Conservation (phyloP, 176 grass and related monocot genomes). For the Hsuehochloa calcarea region DNA sequence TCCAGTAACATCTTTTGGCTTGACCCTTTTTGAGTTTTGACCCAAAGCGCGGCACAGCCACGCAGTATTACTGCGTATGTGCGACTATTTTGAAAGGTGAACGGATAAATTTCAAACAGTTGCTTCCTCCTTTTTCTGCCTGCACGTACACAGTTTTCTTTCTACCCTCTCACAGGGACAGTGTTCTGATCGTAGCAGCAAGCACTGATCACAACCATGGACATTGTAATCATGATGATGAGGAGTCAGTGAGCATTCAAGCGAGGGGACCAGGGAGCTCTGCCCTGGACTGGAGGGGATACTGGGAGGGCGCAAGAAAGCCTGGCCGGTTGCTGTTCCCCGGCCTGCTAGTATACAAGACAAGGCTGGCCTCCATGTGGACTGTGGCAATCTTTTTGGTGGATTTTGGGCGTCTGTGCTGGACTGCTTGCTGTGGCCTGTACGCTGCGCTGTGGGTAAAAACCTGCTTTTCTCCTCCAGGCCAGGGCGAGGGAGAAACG, state of each 20-base stretch:
- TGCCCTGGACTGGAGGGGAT: background rate
- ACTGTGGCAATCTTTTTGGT: slow-evolving; percentile 41
- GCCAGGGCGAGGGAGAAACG: background rate
- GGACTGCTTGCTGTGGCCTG: background rate
- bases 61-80: background rate
- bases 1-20: background rate
- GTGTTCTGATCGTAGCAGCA: background rate
- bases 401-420: slow-evolving; percentile 11
- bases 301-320: background rate
- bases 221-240: slow-evolving; percentile 37
- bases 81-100: slow-evolving; percentile 9
- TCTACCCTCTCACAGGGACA: background rate
- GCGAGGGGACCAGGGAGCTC: background rate
- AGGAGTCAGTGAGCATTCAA: slow-evolving; percentile 15
- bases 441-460: background rate
- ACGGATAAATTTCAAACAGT: slow-evolving; percentile 2
- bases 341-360: slow-evolving; percentile 40
- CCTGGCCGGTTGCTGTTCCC: slow-evolving; percentile 14
- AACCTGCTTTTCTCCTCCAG: background rate
- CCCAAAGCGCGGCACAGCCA: background rate
- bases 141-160: slow-evolving; percentile 17
- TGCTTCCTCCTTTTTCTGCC: background rate
- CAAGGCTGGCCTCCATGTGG: slow-evolving; percentile 37
- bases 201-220: slow-evolving; percentile 14
- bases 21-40: slow-evolving; percentile 3